These are phyloP conservation scores for Lunularia cruciata DNA, from an alignment of 225 moss, liverwort and hornwort genomes.

Conservation along the genomic window DNA sequence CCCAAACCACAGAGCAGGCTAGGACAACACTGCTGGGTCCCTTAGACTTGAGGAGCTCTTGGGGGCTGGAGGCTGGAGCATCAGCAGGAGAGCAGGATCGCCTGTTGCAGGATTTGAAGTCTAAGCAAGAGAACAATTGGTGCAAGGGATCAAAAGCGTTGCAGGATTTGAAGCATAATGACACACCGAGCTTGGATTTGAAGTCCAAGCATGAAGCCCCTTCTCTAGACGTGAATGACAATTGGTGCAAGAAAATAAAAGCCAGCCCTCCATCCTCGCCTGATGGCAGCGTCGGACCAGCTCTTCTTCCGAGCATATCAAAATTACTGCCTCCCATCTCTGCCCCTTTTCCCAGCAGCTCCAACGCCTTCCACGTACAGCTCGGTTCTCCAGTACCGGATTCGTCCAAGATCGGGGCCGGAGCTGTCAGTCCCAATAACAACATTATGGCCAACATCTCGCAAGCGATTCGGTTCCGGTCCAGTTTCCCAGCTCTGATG, in stretches of 20 bases:
- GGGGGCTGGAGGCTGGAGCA: too few relatives aligned
- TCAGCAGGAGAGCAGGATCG: too few relatives aligned
- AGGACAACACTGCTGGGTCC: too few relatives aligned
- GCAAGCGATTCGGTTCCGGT: constrained; percentile 16
- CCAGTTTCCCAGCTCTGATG: constrained; percentile 6
- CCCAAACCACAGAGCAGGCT: neutral
- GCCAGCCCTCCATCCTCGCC: neutral
- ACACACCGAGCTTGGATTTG: constrained; percentile 4
- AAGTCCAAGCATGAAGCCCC: constrained; percentile 2
- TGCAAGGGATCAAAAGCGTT: too few relatives aligned
- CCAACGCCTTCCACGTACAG: neutral
- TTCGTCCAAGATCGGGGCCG: constrained; percentile 6
- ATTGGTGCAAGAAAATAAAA: constrained; percentile 20
- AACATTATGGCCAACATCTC: neutral
- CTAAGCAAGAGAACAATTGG: too few relatives aligned
- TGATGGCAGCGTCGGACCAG: neutral
- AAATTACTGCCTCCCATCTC: neutral
- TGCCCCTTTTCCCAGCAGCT: constrained; percentile 8
- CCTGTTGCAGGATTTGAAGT: too few relatives aligned
- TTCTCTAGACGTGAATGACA: neutral
- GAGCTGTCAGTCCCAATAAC: neutral
- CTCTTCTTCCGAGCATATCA: neutral
- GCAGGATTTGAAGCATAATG: too few relatives aligned
- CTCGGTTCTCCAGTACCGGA: neutral
- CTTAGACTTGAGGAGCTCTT: too few relatives aligned